Evolutionary conservation across 495 filamentous ascomycete genomes (phyloP), one percentile per base, ranked within the genome.

Genomic region (Hypoxylon fuscum): DNA sequence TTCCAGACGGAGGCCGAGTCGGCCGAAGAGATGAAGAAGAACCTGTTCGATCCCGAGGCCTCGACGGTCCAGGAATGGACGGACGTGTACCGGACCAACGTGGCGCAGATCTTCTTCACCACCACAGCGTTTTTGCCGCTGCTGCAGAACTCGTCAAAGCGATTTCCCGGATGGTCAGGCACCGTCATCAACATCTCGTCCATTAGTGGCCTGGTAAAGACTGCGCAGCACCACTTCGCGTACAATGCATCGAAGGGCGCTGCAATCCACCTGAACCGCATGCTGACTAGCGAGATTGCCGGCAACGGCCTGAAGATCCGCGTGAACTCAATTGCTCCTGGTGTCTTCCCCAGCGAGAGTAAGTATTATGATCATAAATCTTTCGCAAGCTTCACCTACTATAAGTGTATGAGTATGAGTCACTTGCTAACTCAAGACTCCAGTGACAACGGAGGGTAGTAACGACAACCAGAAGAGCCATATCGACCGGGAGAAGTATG

Each of bases 221-320:
- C 89, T 11, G 65, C 80, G 1, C 73, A 93, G 42, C 85, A 90
- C 63, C 93, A 89, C 5, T 93, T 88, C 71, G 88, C 88, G 18
- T 93, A 95, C 70, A 84, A 81, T 52, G 85, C 89, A 14, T 83
- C 77, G 70, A 95, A 93, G 77, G 91, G 88, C 2, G 90, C 88
- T 0, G 71, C 92, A 63, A 88, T 90, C 72, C 90, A 93, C 69
- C 71, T 95, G 54, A 83, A 78, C 44, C 77, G 88, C n/a, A 86
- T 89, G 54, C 76, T 95, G 46, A 89, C 90, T 0, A 79, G 80
- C 43, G 87, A 91, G 74, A 76, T 93, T 14, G 89, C 91, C 6
- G 84, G 78, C 52, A 77, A 88, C 35, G 81, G 87, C 59, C 84
- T 95, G 52, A 93, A 90, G 74, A 77, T 94, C 14, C 88, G 90